Conservation (phyloP, 1,284 basidiomycete species). For the Ganoderma resinaceum region DNA sequence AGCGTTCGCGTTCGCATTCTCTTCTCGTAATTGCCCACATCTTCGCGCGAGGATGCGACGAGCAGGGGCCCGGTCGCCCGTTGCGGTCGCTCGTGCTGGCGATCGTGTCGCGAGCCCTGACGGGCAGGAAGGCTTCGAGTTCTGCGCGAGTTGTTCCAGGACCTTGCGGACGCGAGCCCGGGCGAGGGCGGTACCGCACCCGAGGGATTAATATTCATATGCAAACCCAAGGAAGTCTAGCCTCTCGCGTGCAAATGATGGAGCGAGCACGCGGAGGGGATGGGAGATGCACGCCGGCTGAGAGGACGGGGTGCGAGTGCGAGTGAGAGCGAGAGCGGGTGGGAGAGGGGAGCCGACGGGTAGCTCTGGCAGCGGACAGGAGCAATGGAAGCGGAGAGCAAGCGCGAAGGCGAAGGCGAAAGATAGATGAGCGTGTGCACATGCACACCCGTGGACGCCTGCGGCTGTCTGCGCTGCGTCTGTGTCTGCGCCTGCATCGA, state of each 20-base stretch:
- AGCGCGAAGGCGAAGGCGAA: background rate
- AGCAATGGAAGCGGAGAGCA: background rate
- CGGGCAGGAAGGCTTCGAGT: background rate
- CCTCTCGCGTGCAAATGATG: background rate
- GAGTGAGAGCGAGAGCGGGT: background rate
- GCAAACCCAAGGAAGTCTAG: background rate
- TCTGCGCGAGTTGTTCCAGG: background rate
- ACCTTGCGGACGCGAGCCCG: background rate
- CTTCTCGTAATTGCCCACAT: background rate
- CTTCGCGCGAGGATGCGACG: background rate
- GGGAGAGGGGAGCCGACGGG: background rate
- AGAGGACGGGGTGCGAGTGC: background rate
- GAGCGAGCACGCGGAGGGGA: background rate
- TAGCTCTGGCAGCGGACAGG: background rate
- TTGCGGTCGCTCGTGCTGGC: background rate
- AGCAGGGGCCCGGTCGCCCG: background rate
- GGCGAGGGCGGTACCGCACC: background rate
- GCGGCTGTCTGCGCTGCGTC: no score
- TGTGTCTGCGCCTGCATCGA: background rate
- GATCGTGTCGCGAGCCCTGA: background rate
- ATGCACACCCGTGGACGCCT: background rate
- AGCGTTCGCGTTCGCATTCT: background rate
- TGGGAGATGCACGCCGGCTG: background rate
- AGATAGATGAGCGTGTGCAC: conserved; percentile 3
- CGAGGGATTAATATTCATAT: background rate